Evolutionary conservation across 176 grass and related monocot genomes (phyloP).

Genomic region (Paspalum vaginatum): DNA sequence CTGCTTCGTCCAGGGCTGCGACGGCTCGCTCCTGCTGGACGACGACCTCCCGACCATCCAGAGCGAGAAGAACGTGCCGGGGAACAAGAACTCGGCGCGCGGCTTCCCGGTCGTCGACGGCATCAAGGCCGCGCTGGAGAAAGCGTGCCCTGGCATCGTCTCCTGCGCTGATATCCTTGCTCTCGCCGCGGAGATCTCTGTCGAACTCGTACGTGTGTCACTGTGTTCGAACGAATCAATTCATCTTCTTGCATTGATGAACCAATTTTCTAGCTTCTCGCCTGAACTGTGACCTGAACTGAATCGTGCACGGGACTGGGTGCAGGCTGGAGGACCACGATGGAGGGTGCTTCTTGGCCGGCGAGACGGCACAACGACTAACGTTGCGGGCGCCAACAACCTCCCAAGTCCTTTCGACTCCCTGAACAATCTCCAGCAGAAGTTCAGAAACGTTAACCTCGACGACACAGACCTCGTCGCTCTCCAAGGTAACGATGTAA

Average conservation of each 20-base stretch:
- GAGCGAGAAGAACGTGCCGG: constrained; percentile 34
- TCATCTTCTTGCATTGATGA: too few species aligned
- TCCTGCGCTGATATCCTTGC: constrained; percentile 46
- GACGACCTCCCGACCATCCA: constrained; percentile 19
- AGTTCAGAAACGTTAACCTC: constrained; percentile 54
- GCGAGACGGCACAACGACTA: not conserved
- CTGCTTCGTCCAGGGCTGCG: constrained; percentile 44
- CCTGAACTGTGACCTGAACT: not conserved
- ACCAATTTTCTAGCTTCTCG: constrained; percentile 13
- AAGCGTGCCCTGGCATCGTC: constrained; percentile 18
- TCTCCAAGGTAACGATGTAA: constrained; percentile 53
- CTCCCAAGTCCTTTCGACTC: constrained; percentile 53
- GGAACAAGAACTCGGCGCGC: constrained; percentile 29
- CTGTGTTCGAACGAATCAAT: too few species aligned
- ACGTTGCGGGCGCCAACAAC: constrained; percentile 27
- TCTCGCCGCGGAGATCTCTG: constrained; percentile 30
- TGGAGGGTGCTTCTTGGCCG: constrained; percentile 28
- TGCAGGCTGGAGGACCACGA: not conserved
- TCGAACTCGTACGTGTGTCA: constrained; percentile 5
- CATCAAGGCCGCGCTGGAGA: constrained; percentile 38
- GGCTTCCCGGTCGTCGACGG: constrained; percentile 40
- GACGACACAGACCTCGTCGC: constrained; percentile 53
- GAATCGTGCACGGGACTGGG: not conserved
- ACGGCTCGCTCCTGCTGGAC: constrained; percentile 29
- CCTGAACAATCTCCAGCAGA: constrained; percentile 30